phyloP scores from a whole-genome alignment of 1,139 yeast species.

The Blastobotrys persicus region DNA sequence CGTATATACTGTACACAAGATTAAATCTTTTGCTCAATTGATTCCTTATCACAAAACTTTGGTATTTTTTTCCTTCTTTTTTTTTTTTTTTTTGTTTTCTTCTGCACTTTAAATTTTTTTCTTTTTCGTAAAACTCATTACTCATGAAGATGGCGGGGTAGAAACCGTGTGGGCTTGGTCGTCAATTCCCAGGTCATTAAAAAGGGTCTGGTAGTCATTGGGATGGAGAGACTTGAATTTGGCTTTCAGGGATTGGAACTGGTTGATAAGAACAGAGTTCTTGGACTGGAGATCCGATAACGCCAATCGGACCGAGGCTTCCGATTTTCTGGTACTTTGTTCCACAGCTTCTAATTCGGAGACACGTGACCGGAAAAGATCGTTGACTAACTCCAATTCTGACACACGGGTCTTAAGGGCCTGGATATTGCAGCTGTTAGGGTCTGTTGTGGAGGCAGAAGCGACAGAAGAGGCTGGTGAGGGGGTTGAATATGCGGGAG shows the following conservation, averaged over 20 bases:
- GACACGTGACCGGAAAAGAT: constrained; percentile 76
- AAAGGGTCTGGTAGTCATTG: constrained; percentile 7
- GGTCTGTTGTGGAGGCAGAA: not conserved
- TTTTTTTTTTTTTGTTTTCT: constrained; percentile 1
- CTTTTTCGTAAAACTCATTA: constrained; percentile 5
- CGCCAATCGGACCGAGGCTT: constrained; percentile 16
- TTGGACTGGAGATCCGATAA: constrained; percentile 4
- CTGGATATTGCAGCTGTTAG: constrained; percentile 21
- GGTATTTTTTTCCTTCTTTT: not conserved
- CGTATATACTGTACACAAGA: not conserved
- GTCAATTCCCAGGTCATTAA: constrained; percentile 9
- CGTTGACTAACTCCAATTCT: constrained; percentile 89
- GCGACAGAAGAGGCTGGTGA: constrained; percentile 22
- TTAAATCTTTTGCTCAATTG: not conserved
- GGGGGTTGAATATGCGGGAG: constrained; percentile 22
- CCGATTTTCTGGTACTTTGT: constrained; percentile 16
- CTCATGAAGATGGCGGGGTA: constrained; percentile 5
- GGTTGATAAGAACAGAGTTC: constrained; percentile 8
- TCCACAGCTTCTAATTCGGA: constrained; percentile 61
- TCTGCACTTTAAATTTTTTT: constrained; percentile 1
- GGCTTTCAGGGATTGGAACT: constrained; percentile 8
- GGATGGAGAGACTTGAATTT: constrained; percentile 5
- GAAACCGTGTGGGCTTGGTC: constrained; percentile 1
- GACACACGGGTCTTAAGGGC: constrained; percentile 55
- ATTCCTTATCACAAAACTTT: no score